phyloP scores from a whole-genome alignment of 2,329 filamentous ascomycete genomes.

The Monosporascus sp. region DNA sequence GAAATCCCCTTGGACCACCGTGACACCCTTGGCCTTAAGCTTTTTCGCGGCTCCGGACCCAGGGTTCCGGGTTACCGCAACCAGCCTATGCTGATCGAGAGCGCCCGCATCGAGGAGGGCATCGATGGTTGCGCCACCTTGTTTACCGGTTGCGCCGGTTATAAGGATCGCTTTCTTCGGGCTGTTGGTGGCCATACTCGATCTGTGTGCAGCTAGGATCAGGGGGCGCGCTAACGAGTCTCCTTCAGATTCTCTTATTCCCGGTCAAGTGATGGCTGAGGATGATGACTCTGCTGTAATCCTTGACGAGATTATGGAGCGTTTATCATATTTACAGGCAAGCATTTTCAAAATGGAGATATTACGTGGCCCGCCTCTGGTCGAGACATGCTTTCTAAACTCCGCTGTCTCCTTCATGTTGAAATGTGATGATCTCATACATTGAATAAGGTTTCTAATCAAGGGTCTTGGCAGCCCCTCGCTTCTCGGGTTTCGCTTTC shows the following conservation, averaged over 20 bases:
- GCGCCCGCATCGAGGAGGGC: slow-evolving; percentile 24
- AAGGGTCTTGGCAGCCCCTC: too few species aligned
- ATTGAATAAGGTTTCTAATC: too few species aligned
- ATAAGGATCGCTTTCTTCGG: slow-evolving; percentile 22
- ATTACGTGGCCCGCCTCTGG: too few species aligned
- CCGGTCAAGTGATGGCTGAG: background rate
- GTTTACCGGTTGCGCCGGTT: slow-evolving; percentile 33
- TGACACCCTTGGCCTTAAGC: slow-evolving; percentile 41
- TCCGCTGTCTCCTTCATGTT: too few species aligned
- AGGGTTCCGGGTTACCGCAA: slow-evolving; percentile 55
- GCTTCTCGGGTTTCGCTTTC: too few species aligned
- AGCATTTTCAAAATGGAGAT: background rate
- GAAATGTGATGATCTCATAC: too few species aligned
- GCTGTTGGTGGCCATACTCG: background rate
- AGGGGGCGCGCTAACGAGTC: too few species aligned
- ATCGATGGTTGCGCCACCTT: slow-evolving; percentile 30
- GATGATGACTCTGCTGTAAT: background rate
- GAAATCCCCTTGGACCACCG: slow-evolving; percentile 53
- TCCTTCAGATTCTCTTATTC: background rate
- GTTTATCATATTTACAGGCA: background rate
- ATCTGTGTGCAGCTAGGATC: too few species aligned
- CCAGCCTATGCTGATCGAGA: slow-evolving; percentile 44
- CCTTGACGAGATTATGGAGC: background rate
- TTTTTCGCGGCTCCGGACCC: slow-evolving; percentile 44
- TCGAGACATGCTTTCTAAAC: too few species aligned